Evolutionary conservation across 164 flowering plant species (phyloP), one percentile per base, ranked within the genome.

Genomic region (Cinnamomum chago): DNA sequence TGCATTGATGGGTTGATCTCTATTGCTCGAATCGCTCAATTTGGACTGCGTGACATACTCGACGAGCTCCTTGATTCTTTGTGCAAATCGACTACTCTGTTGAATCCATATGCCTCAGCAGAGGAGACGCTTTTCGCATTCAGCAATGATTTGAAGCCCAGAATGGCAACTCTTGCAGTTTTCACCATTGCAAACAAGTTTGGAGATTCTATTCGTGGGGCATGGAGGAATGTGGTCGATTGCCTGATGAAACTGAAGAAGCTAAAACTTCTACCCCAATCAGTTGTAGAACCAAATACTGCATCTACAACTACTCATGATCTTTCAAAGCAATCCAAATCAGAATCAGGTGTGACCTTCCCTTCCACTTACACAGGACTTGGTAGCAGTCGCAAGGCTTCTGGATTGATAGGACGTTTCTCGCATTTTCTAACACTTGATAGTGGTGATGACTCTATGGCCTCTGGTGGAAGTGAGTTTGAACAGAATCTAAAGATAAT

Each of bases 191-290:
- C 92, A 14, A 90, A 91, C 79, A 83, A 79, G 55, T 92, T 86
- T 68, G 94, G 92, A 12, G 81, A 81, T 14, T 85, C 93, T 0
- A 87, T 95, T 64, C 75, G 90, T 68, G 93, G 86, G 1, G 98
- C 93, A 1, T 95, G 98, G 99, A 86, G 93, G 81, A 92, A 90
- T 74, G 86, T 95, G 69, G 84, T 95, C 13, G 99, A 94, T 75
- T 95, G 98, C 72, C 58, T 95, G 73, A 73, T 95, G 73, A 93
- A 89, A 77, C 93, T 95, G 68, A 95, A 85, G 77, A 86, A 86
- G 82, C 90, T 93, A 13, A 90, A 87, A 77, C 82, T 95, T 25
- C 88, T 95, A 70, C 99, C 99, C 0, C 94, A 85, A 75, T 87
- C 94, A n/a, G 83, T 88, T 5, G 62, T 88, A 5, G 97, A 94